Conservation (phyloP, 176 grass and related monocot species). For the Alopecurus myosuroides region DNA sequence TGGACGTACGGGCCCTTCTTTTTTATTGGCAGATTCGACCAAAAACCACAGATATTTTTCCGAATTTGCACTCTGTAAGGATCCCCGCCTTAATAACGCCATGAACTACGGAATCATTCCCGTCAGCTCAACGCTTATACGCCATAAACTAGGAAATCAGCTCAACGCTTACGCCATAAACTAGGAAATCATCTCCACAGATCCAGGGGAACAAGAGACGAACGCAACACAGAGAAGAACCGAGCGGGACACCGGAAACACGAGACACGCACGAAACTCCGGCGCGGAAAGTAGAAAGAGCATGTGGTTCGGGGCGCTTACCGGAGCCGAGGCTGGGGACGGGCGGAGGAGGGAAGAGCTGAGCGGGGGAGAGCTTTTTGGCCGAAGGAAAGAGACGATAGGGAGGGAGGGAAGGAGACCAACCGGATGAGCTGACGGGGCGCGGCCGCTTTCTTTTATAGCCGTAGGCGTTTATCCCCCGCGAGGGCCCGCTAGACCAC, state of each 20-base stretch:
- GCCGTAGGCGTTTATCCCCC: constrained; percentile 14
- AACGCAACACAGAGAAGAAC: neutral
- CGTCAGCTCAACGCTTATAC: too few species aligned
- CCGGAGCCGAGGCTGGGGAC: constrained; percentile 6
- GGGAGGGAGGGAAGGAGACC: neutral
- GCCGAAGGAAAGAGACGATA: neutral
- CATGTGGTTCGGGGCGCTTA: neutral
- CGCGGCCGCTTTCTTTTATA: constrained; percentile 7
- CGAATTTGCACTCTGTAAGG: neutral
- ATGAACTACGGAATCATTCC: neutral
- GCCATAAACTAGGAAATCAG: neutral
- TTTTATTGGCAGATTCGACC: neutral
- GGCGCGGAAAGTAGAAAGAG: neutral
- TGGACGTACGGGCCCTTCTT: too few species aligned
- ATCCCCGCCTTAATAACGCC: neutral
- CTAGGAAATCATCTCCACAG: neutral
- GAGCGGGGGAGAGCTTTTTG: neutral
- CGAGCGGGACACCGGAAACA: neutral
- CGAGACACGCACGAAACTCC: neutral
- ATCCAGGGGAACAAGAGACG: constrained; percentile 3
- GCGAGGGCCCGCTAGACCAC: neutral
- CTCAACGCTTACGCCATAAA: neutral
- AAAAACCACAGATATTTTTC: neutral
- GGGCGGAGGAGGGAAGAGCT: neutral
- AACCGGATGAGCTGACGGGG: neutral